Conservation (phyloP, 2,329 filamentous ascomycete species). For the Grosmannia penicillata region DNA sequence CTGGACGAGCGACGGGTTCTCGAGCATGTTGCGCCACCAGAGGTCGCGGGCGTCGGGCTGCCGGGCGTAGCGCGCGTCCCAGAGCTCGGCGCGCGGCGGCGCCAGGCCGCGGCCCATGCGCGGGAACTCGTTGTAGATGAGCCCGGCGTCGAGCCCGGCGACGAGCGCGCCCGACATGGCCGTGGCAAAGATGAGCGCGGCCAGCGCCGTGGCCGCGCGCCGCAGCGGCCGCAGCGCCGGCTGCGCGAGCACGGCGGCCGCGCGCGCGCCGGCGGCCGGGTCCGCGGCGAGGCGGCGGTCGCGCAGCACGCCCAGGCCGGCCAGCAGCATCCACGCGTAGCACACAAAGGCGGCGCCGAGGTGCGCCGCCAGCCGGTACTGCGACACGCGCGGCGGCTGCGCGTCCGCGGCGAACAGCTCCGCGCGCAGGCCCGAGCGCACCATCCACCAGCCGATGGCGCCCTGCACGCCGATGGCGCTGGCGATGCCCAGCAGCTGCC, state of each 20-base stretch:
- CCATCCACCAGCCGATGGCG: slow-evolving; percentile 98
- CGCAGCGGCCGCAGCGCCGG: slow-evolving; percentile 62
- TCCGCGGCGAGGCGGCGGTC: slow-evolving; percentile 56
- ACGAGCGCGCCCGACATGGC: slow-evolving; percentile 90
- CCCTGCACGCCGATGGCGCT: slow-evolving; percentile 89
- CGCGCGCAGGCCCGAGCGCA: slow-evolving; percentile 88
- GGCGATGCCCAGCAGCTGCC: slow-evolving; percentile 68
- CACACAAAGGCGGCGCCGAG: slow-evolving; percentile 81
- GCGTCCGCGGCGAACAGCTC: slow-evolving; percentile 85
- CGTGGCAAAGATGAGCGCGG: slow-evolving; percentile 68
- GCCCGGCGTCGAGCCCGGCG: slow-evolving; percentile 83
- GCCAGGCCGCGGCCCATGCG: slow-evolving; percentile 78
- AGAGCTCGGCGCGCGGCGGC: slow-evolving; percentile 71
- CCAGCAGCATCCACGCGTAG: slow-evolving; percentile 88
- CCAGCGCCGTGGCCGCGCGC: slow-evolving; percentile 54
- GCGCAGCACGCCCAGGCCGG: slow-evolving; percentile 72
- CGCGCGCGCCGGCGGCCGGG: slow-evolving; percentile 44
- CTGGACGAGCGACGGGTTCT: slow-evolving; percentile 92
- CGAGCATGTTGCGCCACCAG: slow-evolving; percentile 94
- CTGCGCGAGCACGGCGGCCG: slow-evolving; percentile 46
- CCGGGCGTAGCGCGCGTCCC: slow-evolving; percentile 73
- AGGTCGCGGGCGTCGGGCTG: slow-evolving; percentile 65
- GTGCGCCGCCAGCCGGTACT: slow-evolving; percentile 85
- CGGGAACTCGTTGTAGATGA: slow-evolving; percentile 98
- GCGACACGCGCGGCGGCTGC: slow-evolving; percentile 83